These are phyloP conservation scores for Tephrocybe rancida DNA, from an alignment of 768 basidiomycete genomes.

Conservation along the genomic window DNA sequence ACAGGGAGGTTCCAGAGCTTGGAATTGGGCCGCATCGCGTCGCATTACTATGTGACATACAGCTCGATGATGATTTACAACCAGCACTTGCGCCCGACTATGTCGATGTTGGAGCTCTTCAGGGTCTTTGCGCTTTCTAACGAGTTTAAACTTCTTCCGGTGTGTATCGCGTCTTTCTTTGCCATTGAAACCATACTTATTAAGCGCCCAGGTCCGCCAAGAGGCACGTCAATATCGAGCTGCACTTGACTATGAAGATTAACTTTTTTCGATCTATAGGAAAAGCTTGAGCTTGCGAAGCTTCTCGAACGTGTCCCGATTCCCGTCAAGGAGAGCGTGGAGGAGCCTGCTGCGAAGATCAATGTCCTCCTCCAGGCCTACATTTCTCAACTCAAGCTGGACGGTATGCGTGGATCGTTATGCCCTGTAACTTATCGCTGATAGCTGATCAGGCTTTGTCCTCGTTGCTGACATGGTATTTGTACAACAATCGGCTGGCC, in stretches of 20 bases:
- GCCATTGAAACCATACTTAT: not conserved
- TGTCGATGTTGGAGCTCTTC: constrained; percentile 91
- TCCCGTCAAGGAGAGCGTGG: constrained; percentile 94
- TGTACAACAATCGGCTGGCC: constrained; percentile 95
- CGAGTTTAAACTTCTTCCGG: constrained; percentile 92
- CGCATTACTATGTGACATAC: constrained; percentile 94
- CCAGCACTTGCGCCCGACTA: constrained; percentile 85
- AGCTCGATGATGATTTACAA: constrained; percentile 97
- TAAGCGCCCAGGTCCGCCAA: constrained; percentile 59
- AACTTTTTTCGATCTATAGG: constrained; percentile 34
- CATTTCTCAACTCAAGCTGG: constrained; percentile 91
- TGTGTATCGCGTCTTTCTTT: constrained; percentile 31
- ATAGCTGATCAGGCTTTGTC: constrained; percentile 69
- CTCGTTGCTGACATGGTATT: constrained; percentile 94
- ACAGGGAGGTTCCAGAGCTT: constrained; percentile 90
- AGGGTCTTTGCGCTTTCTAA: constrained; percentile 94
- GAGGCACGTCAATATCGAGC: constrained; percentile 36
- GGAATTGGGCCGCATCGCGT: constrained; percentile 92
- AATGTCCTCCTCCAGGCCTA: constrained; percentile 95
- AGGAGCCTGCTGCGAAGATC: constrained; percentile 96
- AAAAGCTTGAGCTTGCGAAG: constrained; percentile 89
- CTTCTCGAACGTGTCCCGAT: constrained; percentile 94
- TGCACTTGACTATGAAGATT: not conserved
- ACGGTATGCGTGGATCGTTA: constrained; percentile 46
- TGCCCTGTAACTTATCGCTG: not conserved